Evolutionary conservation across 2,329 filamentous ascomycete genomes (phyloP), one percentile per base, ranked within the genome.

Genomic region (Chrysosporium queenslandicum): DNA sequence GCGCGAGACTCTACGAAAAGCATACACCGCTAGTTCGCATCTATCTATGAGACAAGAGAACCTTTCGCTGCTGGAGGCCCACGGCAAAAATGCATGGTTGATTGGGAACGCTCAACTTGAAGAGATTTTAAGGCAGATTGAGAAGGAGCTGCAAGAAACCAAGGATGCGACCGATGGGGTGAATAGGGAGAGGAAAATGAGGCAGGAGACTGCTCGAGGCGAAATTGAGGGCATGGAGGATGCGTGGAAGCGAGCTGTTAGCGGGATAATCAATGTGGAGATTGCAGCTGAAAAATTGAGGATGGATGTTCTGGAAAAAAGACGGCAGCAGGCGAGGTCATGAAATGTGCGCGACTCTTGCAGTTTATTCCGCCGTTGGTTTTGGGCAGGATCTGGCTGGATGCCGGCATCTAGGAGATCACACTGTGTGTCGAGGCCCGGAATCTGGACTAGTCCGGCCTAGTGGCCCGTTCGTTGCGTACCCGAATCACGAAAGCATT

Each of bases 81-180:
- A 83, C 68, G 92, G 91, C 59, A 87, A 87, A 71, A 95, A 95
- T 67, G 85, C 87, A 8, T 97, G 92, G 91, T 75, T 98, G 52
- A 78, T 94, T 7, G 81, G 81, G 4, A 98, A 98, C 68, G 80
- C 83, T 60, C 81, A 86, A 59, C 68, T 89, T 18, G 91, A 96
- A 70, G 79, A 80, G 40, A 78, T 87, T 39, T 69, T 94, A 48
- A 76, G 77, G 47, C 68, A 68, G 11, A 63, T 94, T 23, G 91
- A 97, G 74, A 74, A 75, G 41, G 88, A 95, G 61, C 74, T 97
- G 46, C 82, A 81, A 12, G 76, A 74, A 36, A 72, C 78, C 18
- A 83, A 82, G 66, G 75, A 77, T 54, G 81, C 86, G 58, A 78
- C 89, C 45, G 89, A 96, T 64, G 66, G 78, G 34, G 74, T 92